Base-by-base conservation (phyloP, 2,329 filamentous ascomycete genomes). In the Lecanicillium sp. region DNA sequence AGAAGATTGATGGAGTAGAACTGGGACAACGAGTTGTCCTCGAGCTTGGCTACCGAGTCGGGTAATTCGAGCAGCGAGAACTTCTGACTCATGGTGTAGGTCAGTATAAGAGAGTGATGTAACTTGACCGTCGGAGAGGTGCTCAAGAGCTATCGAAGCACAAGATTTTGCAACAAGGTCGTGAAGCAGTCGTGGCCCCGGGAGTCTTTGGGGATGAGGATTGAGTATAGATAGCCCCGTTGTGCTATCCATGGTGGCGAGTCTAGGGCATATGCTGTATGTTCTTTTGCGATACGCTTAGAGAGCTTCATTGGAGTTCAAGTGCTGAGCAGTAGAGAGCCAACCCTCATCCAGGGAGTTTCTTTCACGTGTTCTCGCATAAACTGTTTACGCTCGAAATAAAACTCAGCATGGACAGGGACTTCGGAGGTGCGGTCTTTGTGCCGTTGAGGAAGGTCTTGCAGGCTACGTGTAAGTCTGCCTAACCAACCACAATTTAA, bases 1-100 rank as follows among this genome's bases (percentile, higher is more conserved):
- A 9, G 81, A 77, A 12, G 76, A 83, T 60, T 95, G 89, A 3
- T 83, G 80, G 13, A 94, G 60, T 15, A 94, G 70, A 3, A 95
- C 64, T 0, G 89, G 88, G 28, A 95, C 70, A 27, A 94, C 60
- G 13, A 70, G 57, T 34, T 67, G 63, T 17, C 37, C 27, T 41
- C 46, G 17, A 11, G 20, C 11, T 30, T 18, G 37, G 31, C 31
- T 41, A 14, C 34, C 37, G 5, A 41, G 42, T 25, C 29, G 38
- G 16, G 50, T 40, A 43, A 83, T 71, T 16, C 63, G 64, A 11
- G 56, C 50, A 13, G 83, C 78, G 27, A 88, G 59, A 3, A 48
- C 49, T 35, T 75, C 62, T 9, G 83, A 76, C 20, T 68, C 62
- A 19, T 53, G 47, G 52, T 89, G 78, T 16, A 92, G 63, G 30